Evolutionary conservation across 352 stramenopile species (phyloP).

Genomic region (Pilasporangium apinafurcum): DNA sequence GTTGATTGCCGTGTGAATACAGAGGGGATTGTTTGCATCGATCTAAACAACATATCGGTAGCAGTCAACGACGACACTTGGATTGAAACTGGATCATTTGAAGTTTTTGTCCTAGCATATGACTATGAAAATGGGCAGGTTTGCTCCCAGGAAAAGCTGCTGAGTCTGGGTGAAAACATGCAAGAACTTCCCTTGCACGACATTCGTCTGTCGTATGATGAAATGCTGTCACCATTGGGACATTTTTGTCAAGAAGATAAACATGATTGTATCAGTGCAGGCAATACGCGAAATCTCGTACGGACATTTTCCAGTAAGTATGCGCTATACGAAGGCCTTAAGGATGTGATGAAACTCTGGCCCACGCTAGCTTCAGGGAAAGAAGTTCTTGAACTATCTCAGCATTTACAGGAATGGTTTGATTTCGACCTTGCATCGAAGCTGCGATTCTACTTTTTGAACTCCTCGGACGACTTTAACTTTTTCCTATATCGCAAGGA

Average conservation of each 20-base stretch:
- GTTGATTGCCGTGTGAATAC: conserved; percentile 10
- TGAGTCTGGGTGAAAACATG: conserved; percentile 5
- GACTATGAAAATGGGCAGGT: conserved; percentile 13
- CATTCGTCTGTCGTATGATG: conserved; percentile 17
- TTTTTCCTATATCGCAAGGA: conserved; percentile 57
- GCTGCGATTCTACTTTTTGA: conserved; percentile 24
- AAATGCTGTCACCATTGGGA: conserved; percentile 9
- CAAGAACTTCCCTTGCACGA: conserved; percentile 14
- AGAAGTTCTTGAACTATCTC: conserved; percentile 13
- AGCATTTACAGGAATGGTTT: conserved; percentile 28
- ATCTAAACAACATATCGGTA: conserved; percentile 4
- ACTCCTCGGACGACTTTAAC: conserved; percentile 44
- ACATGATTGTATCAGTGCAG: conserved; percentile 19
- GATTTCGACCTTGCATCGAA: conserved; percentile 13
- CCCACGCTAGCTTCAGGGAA: conserved; percentile 8
- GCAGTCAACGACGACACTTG: conserved; percentile 1
- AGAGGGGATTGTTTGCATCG: conserved; percentile 11
- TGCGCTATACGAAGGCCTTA: conserved; percentile 29
- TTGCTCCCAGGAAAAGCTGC: conserved; percentile 14
- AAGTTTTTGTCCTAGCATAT: conserved; percentile 24
- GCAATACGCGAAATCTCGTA: conserved; percentile 13
- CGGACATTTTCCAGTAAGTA: conserved; percentile 23
- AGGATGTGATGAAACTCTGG: conserved; percentile 26
- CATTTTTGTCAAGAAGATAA: conserved; percentile 37
- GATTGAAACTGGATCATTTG: conserved; percentile 15